A percentile compares a stretch with the other conserved stretches of the same genome.
Conservation (phyloP, 2,329 filamentous ascomycete species). For the Hirsutella minnesotensis region DNA sequence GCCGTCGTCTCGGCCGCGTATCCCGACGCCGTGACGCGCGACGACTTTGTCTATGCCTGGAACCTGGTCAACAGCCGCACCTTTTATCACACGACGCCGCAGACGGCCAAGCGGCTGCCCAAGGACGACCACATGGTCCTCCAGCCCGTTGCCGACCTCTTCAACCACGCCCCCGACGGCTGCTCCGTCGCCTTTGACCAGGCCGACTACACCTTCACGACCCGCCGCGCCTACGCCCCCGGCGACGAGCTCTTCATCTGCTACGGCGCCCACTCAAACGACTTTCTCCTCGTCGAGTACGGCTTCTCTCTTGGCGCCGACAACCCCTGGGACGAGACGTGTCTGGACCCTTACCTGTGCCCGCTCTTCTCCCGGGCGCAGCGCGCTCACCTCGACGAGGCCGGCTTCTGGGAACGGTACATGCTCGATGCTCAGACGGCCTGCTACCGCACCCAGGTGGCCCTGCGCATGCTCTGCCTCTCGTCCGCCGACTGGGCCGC, state of each 20-base stretch:
- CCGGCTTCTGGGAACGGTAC: conserved; percentile 38
- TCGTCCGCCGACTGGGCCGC: conserved; percentile 27
- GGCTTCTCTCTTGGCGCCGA: conserved; percentile 32
- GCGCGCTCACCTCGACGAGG: conserved; percentile 27
- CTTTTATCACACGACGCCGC: conserved; percentile 43
- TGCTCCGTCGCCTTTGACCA: conserved; percentile 41
- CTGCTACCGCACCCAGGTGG: conserved; percentile 46
- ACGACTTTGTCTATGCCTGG: conserved; percentile 43
- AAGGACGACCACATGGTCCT: conserved; percentile 53
- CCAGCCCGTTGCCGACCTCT: conserved; percentile 62
- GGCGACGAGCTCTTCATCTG: conserved; percentile 57
- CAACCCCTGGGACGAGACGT: conserved; percentile 40
- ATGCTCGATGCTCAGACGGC: conserved; percentile 35
- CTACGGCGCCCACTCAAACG: conserved; percentile 59
- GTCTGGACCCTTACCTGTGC: conserved; percentile 34
- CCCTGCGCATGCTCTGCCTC: conserved; percentile 28
- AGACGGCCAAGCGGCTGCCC: conserved; percentile 26
- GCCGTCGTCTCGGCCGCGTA: conserved; percentile 16
- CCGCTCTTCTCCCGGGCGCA: conserved; percentile 22
- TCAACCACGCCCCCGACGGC: conserved; percentile 42
- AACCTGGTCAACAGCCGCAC: conserved; percentile 50
- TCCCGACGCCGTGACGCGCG: conserved; percentile 15
- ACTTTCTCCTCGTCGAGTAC: conserved; percentile 60
- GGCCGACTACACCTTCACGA: conserved; percentile 41
- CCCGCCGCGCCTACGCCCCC: conserved; percentile 33